A percentile compares a stretch with the other conserved stretches of the same genome.
phyloP scores from a whole-genome alignment of 257 asterid genomes.

The Lycium barbarum region DNA sequence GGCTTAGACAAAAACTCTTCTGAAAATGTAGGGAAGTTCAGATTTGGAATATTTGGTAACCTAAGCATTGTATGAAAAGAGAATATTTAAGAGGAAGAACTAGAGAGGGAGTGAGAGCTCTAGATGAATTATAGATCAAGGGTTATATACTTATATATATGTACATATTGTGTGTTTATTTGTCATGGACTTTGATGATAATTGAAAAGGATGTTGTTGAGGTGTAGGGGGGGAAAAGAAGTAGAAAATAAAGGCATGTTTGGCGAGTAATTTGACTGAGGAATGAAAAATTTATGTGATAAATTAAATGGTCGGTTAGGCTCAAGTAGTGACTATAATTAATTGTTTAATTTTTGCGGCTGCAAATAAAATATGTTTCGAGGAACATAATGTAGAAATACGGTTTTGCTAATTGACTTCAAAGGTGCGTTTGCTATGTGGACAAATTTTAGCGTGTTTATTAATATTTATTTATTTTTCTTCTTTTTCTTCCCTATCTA shows the following conservation, averaged over 20 bases:
- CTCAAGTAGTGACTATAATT: background rate
- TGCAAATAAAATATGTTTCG: background rate
- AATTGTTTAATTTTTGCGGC: constrained; percentile 27
- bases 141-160: background rate
- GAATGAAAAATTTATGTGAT: background rate
- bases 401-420: background rate
- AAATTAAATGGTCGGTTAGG: constrained; percentile 32
- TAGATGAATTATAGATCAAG: background rate
- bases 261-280: constrained; percentile 35
- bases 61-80: constrained; percentile 15
- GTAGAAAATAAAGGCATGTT: constrained; percentile 22
- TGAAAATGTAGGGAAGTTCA: constrained; percentile 13
- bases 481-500: background rate
- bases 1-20: constrained; percentile 5
- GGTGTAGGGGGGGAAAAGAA: background rate
- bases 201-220: constrained; percentile 16
- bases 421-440: constrained; percentile 21
- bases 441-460: constrained; percentile 12
- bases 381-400: background rate
- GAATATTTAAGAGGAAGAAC: background rate
- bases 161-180: background rate
- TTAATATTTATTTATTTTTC: no score
- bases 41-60: constrained; percentile 22
- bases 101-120: constrained; percentile 16
- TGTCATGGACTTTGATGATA: background rate